Base-by-base conservation (phyloP, 768 basidiomycete species). In the Lactarius tabidus region DNA sequence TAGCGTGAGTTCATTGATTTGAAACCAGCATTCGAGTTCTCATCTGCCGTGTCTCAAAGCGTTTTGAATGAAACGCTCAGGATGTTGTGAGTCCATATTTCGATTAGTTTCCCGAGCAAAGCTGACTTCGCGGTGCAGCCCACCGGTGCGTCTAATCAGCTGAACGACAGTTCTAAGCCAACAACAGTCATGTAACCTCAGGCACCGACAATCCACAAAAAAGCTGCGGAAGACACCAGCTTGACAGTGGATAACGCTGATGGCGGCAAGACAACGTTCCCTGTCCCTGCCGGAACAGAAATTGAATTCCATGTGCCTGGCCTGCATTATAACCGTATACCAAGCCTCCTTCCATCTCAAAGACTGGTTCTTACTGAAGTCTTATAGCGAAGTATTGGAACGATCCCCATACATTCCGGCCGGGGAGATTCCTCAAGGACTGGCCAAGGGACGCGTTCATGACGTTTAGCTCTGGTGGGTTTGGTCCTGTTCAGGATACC, bases 331-430 rank as follows among this genome's bases (percentile, higher is more conserved):
- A 84, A 84, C 69, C 81, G 82, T 84, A 72, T 17, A 57, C 17
- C 23, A 9, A 28, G 15, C 20, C 1, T 17, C 23, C 6, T 35
- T 31, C 26, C 31, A 38, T 48, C 18, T n/a, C 7, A 3, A 28
- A 3, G 31, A n/a, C 3, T 26, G 0, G 52, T 20, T 38, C 57
- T 57, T 23, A 63, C 14, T 36, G 5, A 35, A 2, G 38, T 53
- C 26, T 39, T 26, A 18, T 64, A 85, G 84, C 84, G 36, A 78
- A 79, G 36, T 84, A 84, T 70, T 86, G 85, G 84, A 72, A 80
- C 55, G 78, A 85, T 53, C 84, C 85, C 2, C 66, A 80, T 33
- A 68, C 67, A 10, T 86, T 84, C 72, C 77, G 76, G 29, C 78
- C 78, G 9, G 71, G 72, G 43, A 69, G 78, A 29, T 78, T 78